Base-by-base conservation (phyloP, 2,329 filamentous ascomycete genomes). In the Endoconidiophora laricicola region DNA sequence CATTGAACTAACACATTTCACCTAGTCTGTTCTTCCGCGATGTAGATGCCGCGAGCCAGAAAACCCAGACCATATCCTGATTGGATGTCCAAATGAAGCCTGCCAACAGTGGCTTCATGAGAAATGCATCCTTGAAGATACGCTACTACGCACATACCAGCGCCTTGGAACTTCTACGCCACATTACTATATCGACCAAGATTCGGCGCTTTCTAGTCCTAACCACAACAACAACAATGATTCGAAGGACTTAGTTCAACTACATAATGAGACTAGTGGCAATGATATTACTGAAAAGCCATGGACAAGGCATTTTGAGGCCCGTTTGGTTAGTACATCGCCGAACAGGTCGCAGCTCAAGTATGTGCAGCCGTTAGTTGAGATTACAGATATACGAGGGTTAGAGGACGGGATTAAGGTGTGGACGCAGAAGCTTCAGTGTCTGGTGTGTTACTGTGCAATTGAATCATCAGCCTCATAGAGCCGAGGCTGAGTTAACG, bases 31-130 rank as follows among this genome's bases (percentile, higher is more conserved):
- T 46, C 66, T 74, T 41, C 62, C 68, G 2, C 68, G 73, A 47
- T 81, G 78, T 62, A 72, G 69, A 57, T 82, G 78, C 62, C 66
- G 69, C 53, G 68, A 68, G 4, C 76, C 77, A 39, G 74, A 76
- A 55, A 78, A 81, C 54, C 78, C 78, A 22, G 76, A 81, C 55
- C 74, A 72, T 56, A 68, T 69, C 20, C 62, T 81, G 38, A 68
- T 79, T 45, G 72, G 74, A 50, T 82, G 78, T 61, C 70, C 69
- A 7, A 71, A 70, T 52, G 58, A 67, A 10, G 58, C 61, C 2
- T 82, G 78, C 59, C 69, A 69, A 48, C 70, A 69, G 49, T 81
- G 78, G 78, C 69, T 81, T 53, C 78, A 82, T 56, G 69, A 76
- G 50, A 71, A 78, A 43, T 82, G 78, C 56, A 65, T 82, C n/a